Base-by-base conservation (phyloP, 2,329 filamentous ascomycete genomes). In the Monilinia fructicola region DNA sequence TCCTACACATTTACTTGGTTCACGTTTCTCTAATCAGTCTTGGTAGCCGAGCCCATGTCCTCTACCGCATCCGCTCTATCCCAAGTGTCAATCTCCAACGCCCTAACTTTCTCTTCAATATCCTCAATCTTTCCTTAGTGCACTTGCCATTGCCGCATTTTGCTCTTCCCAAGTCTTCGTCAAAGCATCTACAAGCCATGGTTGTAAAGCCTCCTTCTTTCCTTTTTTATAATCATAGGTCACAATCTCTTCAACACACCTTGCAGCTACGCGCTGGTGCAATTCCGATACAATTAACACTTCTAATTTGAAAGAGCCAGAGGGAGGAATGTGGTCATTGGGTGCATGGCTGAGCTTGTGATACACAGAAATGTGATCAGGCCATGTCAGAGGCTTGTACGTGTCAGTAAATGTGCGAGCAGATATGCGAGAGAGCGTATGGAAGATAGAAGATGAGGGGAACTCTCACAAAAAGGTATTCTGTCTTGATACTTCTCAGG, bases 391-490 rank as follows among this genome's bases (percentile, higher is more conserved):
- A 21, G 93, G 92, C 90, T 67, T 26, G 23, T 54, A 50, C 53
- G 54, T 46, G 64, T 54, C 9, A 53, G 35, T 14, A 28, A 46
- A 2, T 21, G 18, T 61, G 28, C 35, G 28, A 21, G 3, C 0
- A 38, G 14, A 48, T 16, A 38, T 31, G 10, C 3, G 14, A 5
- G n/a, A 46, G 12, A 18, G 12, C 44, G 16, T 40, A 46, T 28
- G 61, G 55, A 69, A 26, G 40, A 40, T 26, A 54, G 46, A 48
- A 53, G 21, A 28, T 31, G 23, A 28, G 18, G 65, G 53, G 26
- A 40, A 48, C 23, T 82, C 89, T 70, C 76, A 95, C 92, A 79
- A 96, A 93, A 79, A 97, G 97, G 78, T 90, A 97, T 71, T 96
- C 89, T 0, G 90, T 88, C 72, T 85, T 90, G 71, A 97, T 92